A percentile compares a stretch with the other conserved stretches of the same genome.
phyloP scores from a whole-genome alignment of 2,329 filamentous ascomycete genomes.

The Penicillium aurantiogriseum region DNA sequence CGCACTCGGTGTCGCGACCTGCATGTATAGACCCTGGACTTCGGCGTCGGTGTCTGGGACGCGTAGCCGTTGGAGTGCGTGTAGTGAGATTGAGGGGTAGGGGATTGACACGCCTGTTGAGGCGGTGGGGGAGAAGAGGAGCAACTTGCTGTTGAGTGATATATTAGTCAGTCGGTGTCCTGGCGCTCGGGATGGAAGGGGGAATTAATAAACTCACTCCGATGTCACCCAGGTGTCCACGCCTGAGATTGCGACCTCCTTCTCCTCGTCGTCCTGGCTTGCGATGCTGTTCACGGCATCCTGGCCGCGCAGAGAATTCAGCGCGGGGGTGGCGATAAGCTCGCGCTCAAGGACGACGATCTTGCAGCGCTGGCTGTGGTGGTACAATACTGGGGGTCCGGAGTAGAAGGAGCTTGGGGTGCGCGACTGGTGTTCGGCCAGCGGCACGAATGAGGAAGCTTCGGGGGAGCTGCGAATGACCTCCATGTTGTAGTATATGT shows the following conservation, averaged over 20 bases:
- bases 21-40: constrained; percentile 50
- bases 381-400: constrained; percentile 48
- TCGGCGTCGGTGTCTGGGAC: constrained; percentile 32
- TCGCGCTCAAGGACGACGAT: constrained; percentile 45
- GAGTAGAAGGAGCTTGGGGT: constrained; percentile 50
- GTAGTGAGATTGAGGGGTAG: constrained; percentile 50
- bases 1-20: constrained; percentile 38
- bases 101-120: constrained; percentile 45
- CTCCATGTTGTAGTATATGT: constrained; percentile 40
- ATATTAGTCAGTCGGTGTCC: background rate
- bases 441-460: constrained; percentile 42
- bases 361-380: constrained; percentile 47
- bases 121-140: constrained; percentile 40
- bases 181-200: too few species aligned
- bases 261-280: constrained; percentile 22
- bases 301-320: constrained; percentile 32
- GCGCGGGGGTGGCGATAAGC: constrained; percentile 33
- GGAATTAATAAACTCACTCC: constrained; percentile 36
- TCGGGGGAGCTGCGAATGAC: constrained; percentile 40
- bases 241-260: constrained; percentile 39
- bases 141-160: constrained; percentile 39
- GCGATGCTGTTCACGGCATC: constrained; percentile 17
- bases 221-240: constrained; percentile 51
- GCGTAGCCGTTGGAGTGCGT: constrained; percentile 48
- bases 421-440: constrained; percentile 48